Evolutionary conservation across 129 eudicot species (phyloP), one percentile per base, ranked within the genome.

Genomic region (Lonicera japonica): DNA sequence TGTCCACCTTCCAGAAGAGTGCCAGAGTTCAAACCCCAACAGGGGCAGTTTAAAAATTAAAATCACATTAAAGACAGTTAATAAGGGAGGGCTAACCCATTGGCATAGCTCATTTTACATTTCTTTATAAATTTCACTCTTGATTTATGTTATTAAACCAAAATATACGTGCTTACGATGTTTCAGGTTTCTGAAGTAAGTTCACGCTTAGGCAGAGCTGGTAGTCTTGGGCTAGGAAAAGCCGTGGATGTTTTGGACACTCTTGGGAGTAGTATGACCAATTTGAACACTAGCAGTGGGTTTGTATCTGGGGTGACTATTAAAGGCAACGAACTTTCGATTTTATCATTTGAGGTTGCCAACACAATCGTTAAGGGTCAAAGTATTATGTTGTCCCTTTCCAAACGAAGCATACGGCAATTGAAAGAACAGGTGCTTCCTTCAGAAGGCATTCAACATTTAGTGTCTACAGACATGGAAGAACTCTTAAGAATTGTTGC

Each of bases 311-410:
- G 91, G 36, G 75, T 78, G 18, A 67, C 88, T 34, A 75, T 72
- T 9, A 90, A 83, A 84, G 89, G 82, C 66, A 81, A 69, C 18
- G 88, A 86, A 66, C 80, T 86, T 43, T 74, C 81, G 5, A 87
- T 90, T 67, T 72, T 90, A 71, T 68, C 95, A n/a, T 90, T 90
- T 75, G 97, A 90, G 80, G 95, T 90, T 81, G 97, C 97, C 43
- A 90, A 90, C 66, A 90, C 97, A 8, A 81, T 90, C 68, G 83
- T 90, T 67, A 90, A 90, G 77, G 94, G 95, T 60, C 79, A 84
- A 36, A 86, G 66, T 61, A 89, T 90, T 50, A 83, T 90, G 94
- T 80, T 81, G 34, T 81, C 87, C 25, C 78, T 90, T 36, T 83
- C 95, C 50, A 60, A 64, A 41, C 43, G 65, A 68, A 75, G 70